Base-by-base conservation (phyloP, 768 basidiomycete species). In the Artomyces pyxidatus region DNA sequence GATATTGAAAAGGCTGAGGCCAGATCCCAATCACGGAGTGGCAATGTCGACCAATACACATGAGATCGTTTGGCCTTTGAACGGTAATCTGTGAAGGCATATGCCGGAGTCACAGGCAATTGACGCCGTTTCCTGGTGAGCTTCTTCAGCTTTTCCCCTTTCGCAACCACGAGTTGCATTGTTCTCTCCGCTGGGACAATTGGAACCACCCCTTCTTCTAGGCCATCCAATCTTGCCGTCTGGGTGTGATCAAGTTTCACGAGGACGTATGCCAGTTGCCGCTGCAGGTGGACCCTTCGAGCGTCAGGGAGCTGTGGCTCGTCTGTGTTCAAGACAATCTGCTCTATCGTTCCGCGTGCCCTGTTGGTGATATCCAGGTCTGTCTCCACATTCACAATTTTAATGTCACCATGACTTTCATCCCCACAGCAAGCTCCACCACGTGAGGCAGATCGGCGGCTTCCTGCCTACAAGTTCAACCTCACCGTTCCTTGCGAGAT, bases 1-100 rank as follows among this genome's bases (percentile, higher is more conserved):
- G 1, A 66, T 42, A 39, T 71, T 74, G 62, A 73, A 73, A 1
- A 65, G 43, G 0, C 51, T 63, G 3, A 72, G 54, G 0, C 42
- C 46, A 14, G 42, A 26, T 12, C 64, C 64, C 0, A 56, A 50
- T 2, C 67, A 70, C 10, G 67, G 71, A 38, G 52, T 53, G 6
- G 60, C 61, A 6, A 74, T 64, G 52, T 75, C 71, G 3, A 74
- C 64, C 1, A 74, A 44, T 0, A 68, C 65, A 22, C n/a, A n/a
- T n/a, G n/a, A n/a, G n/a, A n/a, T n/a, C n/a, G n/a, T 57, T 37
- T 40, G 38, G 14, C 38, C 38, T 40, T 8, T n/a, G 38, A 40
- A n/a, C 38, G 38, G 19, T 22, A 40, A 19, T 40, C 38, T 8
- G 38, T 40, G 38, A 40, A 40, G 9, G 38, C 17, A 19, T 40